Evolutionary conservation across 2,329 filamentous ascomycete genomes (phyloP).

Genomic region (Botrytis pseudocinerea): DNA sequence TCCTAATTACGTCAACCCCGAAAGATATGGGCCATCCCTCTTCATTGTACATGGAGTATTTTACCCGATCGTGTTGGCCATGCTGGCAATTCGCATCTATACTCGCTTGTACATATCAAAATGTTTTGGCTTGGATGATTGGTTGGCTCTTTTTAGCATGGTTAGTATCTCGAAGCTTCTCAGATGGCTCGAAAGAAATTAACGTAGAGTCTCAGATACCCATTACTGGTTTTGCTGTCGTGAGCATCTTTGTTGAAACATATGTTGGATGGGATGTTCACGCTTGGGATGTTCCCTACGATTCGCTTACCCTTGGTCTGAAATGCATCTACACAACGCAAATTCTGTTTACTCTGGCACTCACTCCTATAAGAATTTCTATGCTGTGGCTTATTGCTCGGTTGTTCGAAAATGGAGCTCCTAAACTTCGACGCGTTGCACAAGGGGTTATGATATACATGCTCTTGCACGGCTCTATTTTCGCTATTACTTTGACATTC

Average conservation of each 20-base stretch:
- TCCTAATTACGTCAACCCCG: neutral
- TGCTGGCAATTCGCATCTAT: neutral
- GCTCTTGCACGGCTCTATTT: neutral
- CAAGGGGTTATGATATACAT: neutral
- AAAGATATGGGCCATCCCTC: neutral
- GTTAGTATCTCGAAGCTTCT: neutral
- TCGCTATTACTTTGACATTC: neutral
- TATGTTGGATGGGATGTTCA: conserved; percentile 7
- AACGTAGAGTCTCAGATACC: neutral
- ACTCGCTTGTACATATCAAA: conserved; percentile 1
- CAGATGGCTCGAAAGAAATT: neutral
- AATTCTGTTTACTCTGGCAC: neutral
- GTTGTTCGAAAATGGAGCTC: neutral
- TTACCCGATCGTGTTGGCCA: neutral
- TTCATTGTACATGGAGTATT: neutral
- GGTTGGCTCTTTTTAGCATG: neutral
- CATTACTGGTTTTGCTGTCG: neutral
- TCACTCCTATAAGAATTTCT: neutral
- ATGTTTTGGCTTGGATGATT: neutral
- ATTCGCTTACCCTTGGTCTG: neutral
- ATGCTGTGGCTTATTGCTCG: neutral
- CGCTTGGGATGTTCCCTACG: neutral
- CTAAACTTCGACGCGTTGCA: neutral
- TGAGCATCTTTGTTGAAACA: neutral
- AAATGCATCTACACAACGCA: neutral